A percentile compares a stretch with the other conserved stretches of the same genome.
These are phyloP conservation scores for Epithemia pelagica DNA, from an alignment of 108 stramenopile species.

Conservation along the genomic window DNA sequence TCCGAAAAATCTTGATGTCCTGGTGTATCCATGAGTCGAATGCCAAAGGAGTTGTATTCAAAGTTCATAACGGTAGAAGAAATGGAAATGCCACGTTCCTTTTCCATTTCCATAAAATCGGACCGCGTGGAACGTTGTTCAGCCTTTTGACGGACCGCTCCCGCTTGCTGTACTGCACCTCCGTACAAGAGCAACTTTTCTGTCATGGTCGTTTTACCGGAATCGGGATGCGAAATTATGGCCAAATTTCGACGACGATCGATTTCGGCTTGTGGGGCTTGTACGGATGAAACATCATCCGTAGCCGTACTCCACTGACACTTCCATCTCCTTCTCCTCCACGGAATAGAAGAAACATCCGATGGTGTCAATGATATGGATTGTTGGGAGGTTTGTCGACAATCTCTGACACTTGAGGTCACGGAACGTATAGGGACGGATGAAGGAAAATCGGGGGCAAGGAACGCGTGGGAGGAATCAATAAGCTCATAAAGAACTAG, in stretches of 20 bases:
- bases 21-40: slow-evolving; percentile 75
- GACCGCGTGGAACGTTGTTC: slow-evolving; percentile 75
- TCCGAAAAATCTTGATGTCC: slow-evolving; percentile 94
- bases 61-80: slow-evolving; percentile 90
- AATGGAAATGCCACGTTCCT: slow-evolving; percentile 90
- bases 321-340: no score
- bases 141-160: slow-evolving; percentile 89
- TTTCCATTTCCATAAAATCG: slow-evolving; percentile 96
- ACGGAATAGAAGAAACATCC: no score
- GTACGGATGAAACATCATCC: background rate
- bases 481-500: no score
- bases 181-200: slow-evolving; percentile 90
- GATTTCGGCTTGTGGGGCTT: slow-evolving; percentile 65
- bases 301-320: background rate
- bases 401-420: no score
- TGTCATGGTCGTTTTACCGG: slow-evolving; percentile 96
- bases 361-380: no score
- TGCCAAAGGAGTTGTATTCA: slow-evolving; percentile 58
- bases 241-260: slow-evolving; percentile 87
- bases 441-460: no score
- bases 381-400: no score
- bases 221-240: slow-evolving; percentile 95
- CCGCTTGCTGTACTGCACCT: slow-evolving; percentile 92
- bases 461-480: no score
- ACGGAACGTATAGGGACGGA: no score